Conservation (phyloP, 306 rosid species). For the Cicer judaicum region DNA sequence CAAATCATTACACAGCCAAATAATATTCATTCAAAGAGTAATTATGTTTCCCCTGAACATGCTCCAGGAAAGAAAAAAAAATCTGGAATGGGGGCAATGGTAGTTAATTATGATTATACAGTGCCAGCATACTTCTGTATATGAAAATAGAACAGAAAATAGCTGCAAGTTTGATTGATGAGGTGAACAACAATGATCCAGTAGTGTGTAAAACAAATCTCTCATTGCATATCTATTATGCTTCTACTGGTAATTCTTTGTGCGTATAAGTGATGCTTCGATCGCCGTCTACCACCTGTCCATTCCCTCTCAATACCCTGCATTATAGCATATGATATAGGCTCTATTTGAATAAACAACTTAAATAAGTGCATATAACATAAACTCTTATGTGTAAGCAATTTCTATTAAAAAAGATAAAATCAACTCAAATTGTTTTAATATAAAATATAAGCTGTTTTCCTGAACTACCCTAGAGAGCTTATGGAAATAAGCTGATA, state of each 20-base stretch:
- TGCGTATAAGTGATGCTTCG: constrained; percentile 62
- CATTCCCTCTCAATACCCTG: constrained; percentile 88
- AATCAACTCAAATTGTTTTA: too few relatives aligned
- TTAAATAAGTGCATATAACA: too few relatives aligned
- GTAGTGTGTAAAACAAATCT: constrained; percentile 33
- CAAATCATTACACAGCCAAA: constrained; percentile 11
- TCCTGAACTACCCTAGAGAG: too few relatives aligned
- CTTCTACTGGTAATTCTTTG: constrained; percentile 53
- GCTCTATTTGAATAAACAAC: too few relatives aligned
- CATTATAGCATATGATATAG: constrained; percentile 36
- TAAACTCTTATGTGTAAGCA: too few relatives aligned
- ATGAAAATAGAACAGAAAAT: constrained; percentile 42
- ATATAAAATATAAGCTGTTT: too few relatives aligned
- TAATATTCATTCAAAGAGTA: constrained; percentile 13
- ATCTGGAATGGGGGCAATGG: constrained; percentile 42
- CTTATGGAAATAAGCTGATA: too few relatives aligned
- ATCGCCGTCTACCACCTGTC: constrained; percentile 77
- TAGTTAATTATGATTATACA: constrained; percentile 37
- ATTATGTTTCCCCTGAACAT: constrained; percentile 42
- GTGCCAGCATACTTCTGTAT: constrained; percentile 36
- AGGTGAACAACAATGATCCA: constrained; percentile 31
- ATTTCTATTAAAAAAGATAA: too few relatives aligned
- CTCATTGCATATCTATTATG: constrained; percentile 36
- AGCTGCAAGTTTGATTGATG: constrained; percentile 38
- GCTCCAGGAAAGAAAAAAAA: constrained; percentile 43